phyloP scores from a whole-genome alignment of 1,284 basidiomycete genomes.

The Heliocybe sulcata region DNA sequence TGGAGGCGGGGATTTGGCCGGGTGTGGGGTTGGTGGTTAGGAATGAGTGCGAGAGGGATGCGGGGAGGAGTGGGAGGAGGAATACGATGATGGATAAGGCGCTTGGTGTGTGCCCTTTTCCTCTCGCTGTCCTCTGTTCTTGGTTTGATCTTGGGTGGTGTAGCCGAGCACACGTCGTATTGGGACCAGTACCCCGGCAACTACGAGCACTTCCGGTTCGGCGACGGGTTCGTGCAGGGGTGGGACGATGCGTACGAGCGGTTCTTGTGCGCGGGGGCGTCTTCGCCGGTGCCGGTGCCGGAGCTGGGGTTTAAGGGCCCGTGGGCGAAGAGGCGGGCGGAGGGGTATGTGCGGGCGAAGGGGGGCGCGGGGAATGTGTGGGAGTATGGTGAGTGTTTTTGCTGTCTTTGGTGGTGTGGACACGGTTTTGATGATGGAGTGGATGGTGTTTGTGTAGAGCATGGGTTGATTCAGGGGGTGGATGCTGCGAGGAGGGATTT shows the following conservation, averaged over 20 bases:
- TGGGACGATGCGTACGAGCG: constrained; percentile 61
- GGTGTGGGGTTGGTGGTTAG: constrained; percentile 27
- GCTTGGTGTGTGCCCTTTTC: constrained; percentile 26
- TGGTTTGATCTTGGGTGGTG: constrained; percentile 3
- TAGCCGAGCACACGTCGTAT: constrained; percentile 46
- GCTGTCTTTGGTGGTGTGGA: not conserved
- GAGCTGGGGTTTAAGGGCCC: constrained; percentile 59
- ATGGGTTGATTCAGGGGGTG: constrained; percentile 47
- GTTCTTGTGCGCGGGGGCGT: constrained; percentile 32
- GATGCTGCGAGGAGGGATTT: constrained; percentile 26
- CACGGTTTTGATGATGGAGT: not conserved
- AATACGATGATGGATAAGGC: constrained; percentile 29
- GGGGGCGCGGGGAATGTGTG: constrained; percentile 36
- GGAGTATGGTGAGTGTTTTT: constrained; percentile 47
- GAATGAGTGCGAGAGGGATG: not conserved
- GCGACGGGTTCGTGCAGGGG: constrained; percentile 55
- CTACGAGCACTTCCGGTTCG: constrained; percentile 64
- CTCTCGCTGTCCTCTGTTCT: no score
- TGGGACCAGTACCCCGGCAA: constrained; percentile 47
- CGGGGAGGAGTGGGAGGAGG: constrained; percentile 18
- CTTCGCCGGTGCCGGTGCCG: constrained; percentile 21
- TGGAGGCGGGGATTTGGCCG: constrained; percentile 54
- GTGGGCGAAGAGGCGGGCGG: constrained; percentile 45
- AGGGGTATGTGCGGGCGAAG: constrained; percentile 34
- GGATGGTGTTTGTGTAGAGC: constrained; percentile 22